Evolutionary conservation across 371 early-diverging fungal species (phyloP), one percentile per base, ranked within the genome.

Genomic region (Zancudomyces culisetae): DNA sequence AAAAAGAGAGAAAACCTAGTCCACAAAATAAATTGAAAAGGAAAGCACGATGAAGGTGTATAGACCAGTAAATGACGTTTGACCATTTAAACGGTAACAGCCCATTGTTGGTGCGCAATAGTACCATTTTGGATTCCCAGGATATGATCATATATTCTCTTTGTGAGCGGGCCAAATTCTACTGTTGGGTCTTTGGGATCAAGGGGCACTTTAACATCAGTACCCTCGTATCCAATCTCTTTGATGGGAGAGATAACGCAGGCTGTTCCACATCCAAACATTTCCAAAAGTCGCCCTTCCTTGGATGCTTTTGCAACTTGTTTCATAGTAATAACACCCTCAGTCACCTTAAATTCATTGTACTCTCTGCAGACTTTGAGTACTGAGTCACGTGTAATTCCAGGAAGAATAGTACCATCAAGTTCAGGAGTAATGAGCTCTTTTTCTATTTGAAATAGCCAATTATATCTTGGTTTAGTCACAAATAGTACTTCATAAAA

Each of bases 381-480:
- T 64, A 96, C 84, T 29, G 89, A 89, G 74, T 89, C 90, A 53
- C 97, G 82, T n/a, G 94, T 94, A 45, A 96, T 91, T 53, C 97
- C 97, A 2, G 94, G 93, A 46, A 96, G 75, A 60, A 96, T 93
- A 49, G 90, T 81, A 30, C 97, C 97, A 69, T 94, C 92, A 55
- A 94, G 76, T 15, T 82, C 81, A 42, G 95, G 93, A 0, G 97
- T 96, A 19, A 85, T 75, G 39, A 96, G 76, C 67, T 96, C 95
- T 21, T 53, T 55, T 27, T 63, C 66, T 53, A 41, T 19, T 28
- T 3, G 19, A 40, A 52, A 52, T 43, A 52, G n/a, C n/a, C n/a
- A n/a, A n/a, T n/a, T n/a, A n/a, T n/a, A n/a, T n/a, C n/a, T n/a
- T n/a, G n/a, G n/a, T n/a, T n/a, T n/a, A n/a, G n/a, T n/a, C n/a